Conservation (phyloP, 768 basidiomycete genomes). For the Rhizopogon roseolus region DNA sequence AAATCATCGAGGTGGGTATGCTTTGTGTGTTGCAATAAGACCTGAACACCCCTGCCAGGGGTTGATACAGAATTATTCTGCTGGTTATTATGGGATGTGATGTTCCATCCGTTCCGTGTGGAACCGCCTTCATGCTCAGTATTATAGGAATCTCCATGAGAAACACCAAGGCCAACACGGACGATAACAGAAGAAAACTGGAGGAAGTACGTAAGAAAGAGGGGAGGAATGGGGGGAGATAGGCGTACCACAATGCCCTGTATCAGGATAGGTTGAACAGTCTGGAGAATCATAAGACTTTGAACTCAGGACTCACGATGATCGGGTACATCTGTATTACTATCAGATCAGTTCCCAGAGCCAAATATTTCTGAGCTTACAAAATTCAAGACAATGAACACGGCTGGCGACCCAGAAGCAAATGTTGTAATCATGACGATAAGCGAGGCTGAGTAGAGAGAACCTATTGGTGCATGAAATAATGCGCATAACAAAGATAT, state of each 20-base stretch:
- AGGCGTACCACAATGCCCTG: conserved; percentile 14
- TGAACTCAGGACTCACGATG: conserved; percentile 7
- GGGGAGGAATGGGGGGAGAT: neutral
- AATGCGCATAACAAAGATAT: neutral
- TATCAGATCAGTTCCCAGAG: neutral
- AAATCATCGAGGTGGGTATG: conserved; percentile 3
- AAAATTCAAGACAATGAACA: conserved; percentile 10
- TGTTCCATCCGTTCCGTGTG: neutral
- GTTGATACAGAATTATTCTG: neutral
- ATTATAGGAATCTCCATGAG: conserved; percentile 5
- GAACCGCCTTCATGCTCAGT: neutral
- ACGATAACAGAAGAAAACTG: conserved; percentile 20
- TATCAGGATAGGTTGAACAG: neutral
- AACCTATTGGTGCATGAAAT: conserved; percentile 4
- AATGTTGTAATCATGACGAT: conserved; percentile 13
- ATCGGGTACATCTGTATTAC: conserved; percentile 5
- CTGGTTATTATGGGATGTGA: neutral
- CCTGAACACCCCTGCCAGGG: conserved; percentile 4
- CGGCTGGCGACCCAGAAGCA: conserved; percentile 4
- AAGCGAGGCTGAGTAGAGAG: conserved; percentile 12
- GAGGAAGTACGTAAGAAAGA: neutral
- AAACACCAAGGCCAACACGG: conserved; percentile 14
- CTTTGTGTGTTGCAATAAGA: conserved; percentile 1
- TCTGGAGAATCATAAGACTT: neutral
- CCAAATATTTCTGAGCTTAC: neutral